Base-by-base conservation (phyloP, 768 basidiomycete genomes). In the Suillus spraguei region DNA sequence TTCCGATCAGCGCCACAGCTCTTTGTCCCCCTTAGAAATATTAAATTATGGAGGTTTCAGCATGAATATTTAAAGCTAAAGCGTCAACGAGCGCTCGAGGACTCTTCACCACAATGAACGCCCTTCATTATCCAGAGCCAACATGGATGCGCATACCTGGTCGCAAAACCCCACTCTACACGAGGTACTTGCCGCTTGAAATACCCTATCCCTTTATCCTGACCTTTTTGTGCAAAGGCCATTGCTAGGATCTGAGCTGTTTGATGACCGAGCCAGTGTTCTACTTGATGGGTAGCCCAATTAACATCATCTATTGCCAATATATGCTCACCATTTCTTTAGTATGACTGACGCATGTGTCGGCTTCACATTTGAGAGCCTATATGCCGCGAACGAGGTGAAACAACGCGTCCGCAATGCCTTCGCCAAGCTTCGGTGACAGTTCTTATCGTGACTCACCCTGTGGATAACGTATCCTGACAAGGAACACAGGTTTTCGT, bases 171-270 rank as follows among this genome's bases (percentile, higher is more conserved):
- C 24, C 56, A 20, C 8, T 32, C 1, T 58, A 58, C 17, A 58
- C 39, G 4, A 58, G 56, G 56, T 58, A 58, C 41, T 13, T 32
- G 4, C 35, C 13, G 1, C 4, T 41, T 13, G 24, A 9, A 17
- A 58, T 58, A 41, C 1, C 17, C 16, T 17, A 28, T 28, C 7
- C 17, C 17, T 11, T 58, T 42, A 20, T 10, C 17, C 39, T 41
- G 39, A 58, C 28, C 13, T 28, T 11, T 16, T 42, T 32, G 24
- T 58, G 0, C 17, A 58, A 20, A 67, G 67, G 58, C 66, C 63
- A 2, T 54, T 67, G 3, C 50, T 67, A 17, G 67, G 66, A 16
- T 68, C 67, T 10, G 67, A 67, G 32, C 39, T 67, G 17, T 59
- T 68, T 24, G 47, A 60, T 3, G 55, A 68, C n/a, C 50, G 46